These are phyloP conservation scores for Neonectria sp. DNA, from an alignment of 2,329 filamentous ascomycete genomes.

Conservation along the genomic window DNA sequence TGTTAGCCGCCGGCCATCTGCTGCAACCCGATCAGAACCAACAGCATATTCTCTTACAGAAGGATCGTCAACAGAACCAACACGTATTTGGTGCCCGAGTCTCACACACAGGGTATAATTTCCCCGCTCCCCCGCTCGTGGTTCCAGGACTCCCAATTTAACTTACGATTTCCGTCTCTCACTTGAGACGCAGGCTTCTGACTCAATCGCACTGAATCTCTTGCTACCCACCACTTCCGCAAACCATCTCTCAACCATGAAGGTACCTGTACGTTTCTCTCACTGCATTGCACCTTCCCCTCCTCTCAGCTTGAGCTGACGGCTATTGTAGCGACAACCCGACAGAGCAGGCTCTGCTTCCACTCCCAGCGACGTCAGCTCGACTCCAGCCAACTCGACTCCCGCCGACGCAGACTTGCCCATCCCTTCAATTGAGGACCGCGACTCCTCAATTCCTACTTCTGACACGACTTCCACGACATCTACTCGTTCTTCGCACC, in stretches of 20 bases:
- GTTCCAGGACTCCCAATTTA: background rate
- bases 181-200: background rate
- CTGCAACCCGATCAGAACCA: background rate
- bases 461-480: background rate
- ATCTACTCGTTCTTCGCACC: background rate
- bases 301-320: background rate
- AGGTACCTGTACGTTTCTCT: background rate
- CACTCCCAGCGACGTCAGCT: background rate
- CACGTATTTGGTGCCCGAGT: background rate
- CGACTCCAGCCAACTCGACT: background rate
- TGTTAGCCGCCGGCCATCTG: background rate
- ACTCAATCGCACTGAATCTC: background rate
- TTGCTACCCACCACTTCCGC: background rate
- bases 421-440: constrained; percentile 34
- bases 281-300: no score
- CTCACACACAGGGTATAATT: background rate
- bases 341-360: constrained; percentile 3
- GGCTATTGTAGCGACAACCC: background rate
- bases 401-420: constrained; percentile 27
- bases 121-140: background rate
- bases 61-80: background rate
- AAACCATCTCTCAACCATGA: background rate
- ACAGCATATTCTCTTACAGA: background rate
- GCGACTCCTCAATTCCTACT: background rate
- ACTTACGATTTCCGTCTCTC: background rate